Percentiles rank a stretch among this genome's conserved stretches.
These are phyloP conservation scores for Biscogniauxia mediterranea DNA, from an alignment of 2,329 filamentous ascomycete genomes.

Conservation along the genomic window DNA sequence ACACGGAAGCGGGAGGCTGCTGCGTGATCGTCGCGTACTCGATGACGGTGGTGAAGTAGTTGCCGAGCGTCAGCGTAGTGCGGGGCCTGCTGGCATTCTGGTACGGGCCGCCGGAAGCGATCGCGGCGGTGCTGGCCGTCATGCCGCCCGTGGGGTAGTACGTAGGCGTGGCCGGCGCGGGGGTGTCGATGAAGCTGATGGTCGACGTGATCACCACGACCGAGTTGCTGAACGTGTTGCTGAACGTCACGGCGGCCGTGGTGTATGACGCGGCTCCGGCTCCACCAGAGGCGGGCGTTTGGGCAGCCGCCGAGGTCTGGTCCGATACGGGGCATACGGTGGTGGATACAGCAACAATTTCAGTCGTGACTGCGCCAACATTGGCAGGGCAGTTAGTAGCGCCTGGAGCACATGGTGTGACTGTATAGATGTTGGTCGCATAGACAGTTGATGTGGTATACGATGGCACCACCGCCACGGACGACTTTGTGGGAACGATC, in stretches of 20 bases:
- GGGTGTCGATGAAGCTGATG: conserved; percentile 28
- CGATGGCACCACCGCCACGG: conserved; percentile 3
- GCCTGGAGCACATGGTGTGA: conserved; percentile 29
- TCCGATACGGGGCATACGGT: conserved; percentile 30
- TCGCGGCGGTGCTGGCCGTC: conserved; percentile 15
- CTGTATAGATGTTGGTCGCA: conserved; percentile 29
- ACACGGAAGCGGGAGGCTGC: conserved; percentile 15
- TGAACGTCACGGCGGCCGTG: conserved; percentile 23
- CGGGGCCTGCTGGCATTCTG: conserved; percentile 16
- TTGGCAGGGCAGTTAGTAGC: conserved; percentile 27
- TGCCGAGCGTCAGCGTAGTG: conserved; percentile 28
- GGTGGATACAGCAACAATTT: conserved; percentile 29
- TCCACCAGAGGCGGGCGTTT: conserved; percentile 6
- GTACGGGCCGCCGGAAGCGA: conserved; percentile 7
- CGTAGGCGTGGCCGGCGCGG: conserved; percentile 8
- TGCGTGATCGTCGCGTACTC: conserved; percentile 25
- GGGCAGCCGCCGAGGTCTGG: conserved; percentile 4
- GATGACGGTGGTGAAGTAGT: conserved; percentile 28
- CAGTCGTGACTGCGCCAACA: conserved; percentile 27
- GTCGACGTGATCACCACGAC: conserved; percentile 25
- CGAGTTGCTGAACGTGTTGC: conserved; percentile 25
- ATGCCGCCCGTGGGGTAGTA: conserved; percentile 8
- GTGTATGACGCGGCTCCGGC: conserved; percentile 14
- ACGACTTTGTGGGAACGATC: neutral
- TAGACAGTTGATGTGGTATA: conserved; percentile 32